phyloP scores from a whole-genome alignment of 805 yeast genomes.

The Candida sakaeoensis region DNA sequence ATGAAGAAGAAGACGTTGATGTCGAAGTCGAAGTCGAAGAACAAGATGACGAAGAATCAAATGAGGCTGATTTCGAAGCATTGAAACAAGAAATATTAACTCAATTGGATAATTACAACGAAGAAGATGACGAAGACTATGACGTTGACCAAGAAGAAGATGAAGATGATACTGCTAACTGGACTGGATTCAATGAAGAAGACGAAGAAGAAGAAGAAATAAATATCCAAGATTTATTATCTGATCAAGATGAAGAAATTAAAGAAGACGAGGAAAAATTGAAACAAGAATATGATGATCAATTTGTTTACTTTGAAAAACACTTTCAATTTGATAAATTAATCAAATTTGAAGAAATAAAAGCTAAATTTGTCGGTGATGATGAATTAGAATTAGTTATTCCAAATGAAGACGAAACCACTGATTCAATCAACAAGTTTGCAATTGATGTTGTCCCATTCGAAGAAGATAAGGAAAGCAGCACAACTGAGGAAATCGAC shows the following conservation, averaged over 20 bases:
- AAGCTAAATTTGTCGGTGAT: slow-evolving; percentile 33
- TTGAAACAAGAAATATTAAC: slow-evolving; percentile 7
- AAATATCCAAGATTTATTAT: slow-evolving; percentile 8
- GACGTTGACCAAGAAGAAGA: slow-evolving; percentile 13
- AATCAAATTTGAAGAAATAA: slow-evolving; percentile 34
- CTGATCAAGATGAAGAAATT: slow-evolving; percentile 33
- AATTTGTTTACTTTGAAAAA: slow-evolving; percentile 41
- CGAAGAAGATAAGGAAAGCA: slow-evolving; percentile 13
- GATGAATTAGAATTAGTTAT: slow-evolving; percentile 41
- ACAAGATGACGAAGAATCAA: slow-evolving; percentile 12
- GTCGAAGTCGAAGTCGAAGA: slow-evolving; percentile 15
- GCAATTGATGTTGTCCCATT: slow-evolving; percentile 11
- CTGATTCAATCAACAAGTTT: slow-evolving; percentile 11
- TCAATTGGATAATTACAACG: slow-evolving; percentile 14
- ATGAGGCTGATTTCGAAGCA: slow-evolving; percentile 5
- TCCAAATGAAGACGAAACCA: slow-evolving; percentile 30
- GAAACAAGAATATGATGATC: slow-evolving; percentile 35
- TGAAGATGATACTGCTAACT: slow-evolving; percentile 8
- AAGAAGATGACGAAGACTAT: slow-evolving; percentile 12
- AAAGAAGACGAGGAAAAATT: slow-evolving; percentile 36
- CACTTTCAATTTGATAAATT: slow-evolving; percentile 39
- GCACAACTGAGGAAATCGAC: slow-evolving; percentile 15
- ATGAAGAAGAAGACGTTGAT: slow-evolving; percentile 15
- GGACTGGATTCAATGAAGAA: slow-evolving; percentile 12
- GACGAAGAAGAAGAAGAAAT: slow-evolving; percentile 13